Evolutionary conservation across 2,329 filamentous ascomycete genomes (phyloP).

Genomic region (Aspergillus carbonarius): DNA sequence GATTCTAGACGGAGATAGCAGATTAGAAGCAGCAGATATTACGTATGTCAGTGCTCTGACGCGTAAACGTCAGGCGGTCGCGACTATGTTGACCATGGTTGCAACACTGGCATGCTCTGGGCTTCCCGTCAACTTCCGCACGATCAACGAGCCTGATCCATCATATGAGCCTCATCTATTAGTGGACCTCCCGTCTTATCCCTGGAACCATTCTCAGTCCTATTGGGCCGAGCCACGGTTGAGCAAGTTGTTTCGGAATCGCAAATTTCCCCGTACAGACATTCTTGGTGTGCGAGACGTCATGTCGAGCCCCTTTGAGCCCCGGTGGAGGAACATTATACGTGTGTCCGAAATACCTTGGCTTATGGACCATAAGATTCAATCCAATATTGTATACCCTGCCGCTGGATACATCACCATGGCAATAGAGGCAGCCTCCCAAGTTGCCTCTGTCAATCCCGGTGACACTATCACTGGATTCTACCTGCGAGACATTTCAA

Average conservation of each 20-base stretch:
- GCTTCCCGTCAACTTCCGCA: constrained; percentile 15
- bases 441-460: neutral
- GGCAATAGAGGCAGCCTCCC: constrained; percentile 27
- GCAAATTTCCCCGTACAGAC: constrained; percentile 21
- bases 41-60: neutral
- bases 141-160: constrained; percentile 14
- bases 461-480: constrained; percentile 2
- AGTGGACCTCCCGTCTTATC: constrained; percentile 28
- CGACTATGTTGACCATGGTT: neutral
- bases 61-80: neutral
- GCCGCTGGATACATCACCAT: constrained; percentile 32
- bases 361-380: constrained; percentile 31
- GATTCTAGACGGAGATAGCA: neutral
- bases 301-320: constrained; percentile 17
- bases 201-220: constrained; percentile 24
- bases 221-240: constrained; percentile 30
- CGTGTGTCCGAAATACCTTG: constrained; percentile 29
- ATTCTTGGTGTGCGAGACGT: constrained; percentile 24
- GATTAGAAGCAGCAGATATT: neutral
- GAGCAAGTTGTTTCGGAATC: constrained; percentile 22
- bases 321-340: constrained; percentile 32
- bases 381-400: constrained; percentile 29
- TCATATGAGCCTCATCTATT: constrained; percentile 9
- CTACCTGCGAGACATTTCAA: constrained; percentile 21
- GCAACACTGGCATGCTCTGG: constrained; percentile 1